Evolutionary conservation across 2,329 filamentous ascomycete species (phyloP).

Genomic region (Hypomyces rosellus): DNA sequence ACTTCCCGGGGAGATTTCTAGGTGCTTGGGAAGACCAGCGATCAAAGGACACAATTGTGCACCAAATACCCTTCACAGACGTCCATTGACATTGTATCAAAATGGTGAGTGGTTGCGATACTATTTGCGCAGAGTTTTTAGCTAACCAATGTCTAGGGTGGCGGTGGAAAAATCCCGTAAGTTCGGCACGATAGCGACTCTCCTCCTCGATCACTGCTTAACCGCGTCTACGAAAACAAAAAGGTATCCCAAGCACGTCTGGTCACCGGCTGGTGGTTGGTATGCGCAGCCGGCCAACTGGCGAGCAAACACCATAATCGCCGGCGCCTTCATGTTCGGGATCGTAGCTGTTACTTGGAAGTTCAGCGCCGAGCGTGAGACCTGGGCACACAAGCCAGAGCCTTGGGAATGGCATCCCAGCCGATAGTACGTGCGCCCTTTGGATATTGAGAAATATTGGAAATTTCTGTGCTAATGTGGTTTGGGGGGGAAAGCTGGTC

Average conservation of each 20-base stretch:
- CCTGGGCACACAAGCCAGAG: constrained; percentile 69
- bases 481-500: constrained; percentile 33
- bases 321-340: constrained; percentile 61
- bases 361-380: constrained; percentile 67
- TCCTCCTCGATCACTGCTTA: constrained; percentile 11
- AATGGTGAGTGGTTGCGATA: constrained; percentile 43
- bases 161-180: constrained; percentile 63
- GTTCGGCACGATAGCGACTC: constrained; percentile 18
- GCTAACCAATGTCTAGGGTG: constrained; percentile 55
- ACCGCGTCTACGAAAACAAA: constrained; percentile 7
- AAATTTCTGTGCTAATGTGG: background rate
- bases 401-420: constrained; percentile 74
- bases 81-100: constrained; percentile 38
- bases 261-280: constrained; percentile 97
- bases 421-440: constrained; percentile 60
- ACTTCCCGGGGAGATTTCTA: background rate
- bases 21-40: constrained; percentile 13
- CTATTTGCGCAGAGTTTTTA: background rate
- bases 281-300: constrained; percentile 93
- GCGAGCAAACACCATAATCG: constrained; percentile 82
- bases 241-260: constrained; percentile 98
- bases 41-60: constrained; percentile 26
- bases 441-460: too few species aligned
- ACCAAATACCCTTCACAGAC: constrained; percentile 19
- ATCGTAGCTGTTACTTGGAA: constrained; percentile 64